These are phyloP conservation scores for Hsuehochloa calcarea DNA, from an alignment of 176 grass and related monocot species.

Conservation along the genomic window DNA sequence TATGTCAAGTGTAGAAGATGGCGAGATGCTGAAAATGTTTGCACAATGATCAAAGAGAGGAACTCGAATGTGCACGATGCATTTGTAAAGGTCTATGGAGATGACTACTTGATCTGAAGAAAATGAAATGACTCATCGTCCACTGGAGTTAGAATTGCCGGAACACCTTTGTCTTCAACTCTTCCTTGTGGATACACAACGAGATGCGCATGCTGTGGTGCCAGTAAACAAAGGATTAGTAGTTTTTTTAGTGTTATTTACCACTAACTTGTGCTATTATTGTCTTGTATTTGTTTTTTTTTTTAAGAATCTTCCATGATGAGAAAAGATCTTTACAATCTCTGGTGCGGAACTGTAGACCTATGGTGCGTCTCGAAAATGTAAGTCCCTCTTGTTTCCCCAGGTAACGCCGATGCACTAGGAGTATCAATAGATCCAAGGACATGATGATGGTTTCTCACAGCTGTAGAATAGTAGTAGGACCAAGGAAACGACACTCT, in stretches of 20 bases:
- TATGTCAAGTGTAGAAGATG: conserved; percentile 46
- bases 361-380: not conserved
- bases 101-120: conserved; percentile 49
- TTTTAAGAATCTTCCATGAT: too few species aligned
- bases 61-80: conserved; percentile 39
- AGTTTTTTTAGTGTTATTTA: conserved; percentile 1
- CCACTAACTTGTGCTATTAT: not conserved
- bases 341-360: too few species aligned
- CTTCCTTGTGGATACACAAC: conserved; percentile 29
- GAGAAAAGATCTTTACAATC: too few species aligned
- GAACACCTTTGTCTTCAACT: not conserved
- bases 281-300: conserved; percentile 20
- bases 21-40: conserved; percentile 47
- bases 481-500: not conserved
- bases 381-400: not conserved
- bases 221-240: not conserved
- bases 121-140: not conserved
- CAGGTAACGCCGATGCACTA: not conserved
- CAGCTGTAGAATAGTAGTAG: not conserved
- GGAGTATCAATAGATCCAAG: not conserved
- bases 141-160: not conserved
- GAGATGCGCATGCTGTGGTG: conserved; percentile 1
- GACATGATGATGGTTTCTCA: not conserved
- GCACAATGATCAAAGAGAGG: conserved; percentile 48
- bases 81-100: conserved; percentile 52